Base-by-base conservation (phyloP, 2,329 filamentous ascomycete species). In the Penicillium sp. region DNA sequence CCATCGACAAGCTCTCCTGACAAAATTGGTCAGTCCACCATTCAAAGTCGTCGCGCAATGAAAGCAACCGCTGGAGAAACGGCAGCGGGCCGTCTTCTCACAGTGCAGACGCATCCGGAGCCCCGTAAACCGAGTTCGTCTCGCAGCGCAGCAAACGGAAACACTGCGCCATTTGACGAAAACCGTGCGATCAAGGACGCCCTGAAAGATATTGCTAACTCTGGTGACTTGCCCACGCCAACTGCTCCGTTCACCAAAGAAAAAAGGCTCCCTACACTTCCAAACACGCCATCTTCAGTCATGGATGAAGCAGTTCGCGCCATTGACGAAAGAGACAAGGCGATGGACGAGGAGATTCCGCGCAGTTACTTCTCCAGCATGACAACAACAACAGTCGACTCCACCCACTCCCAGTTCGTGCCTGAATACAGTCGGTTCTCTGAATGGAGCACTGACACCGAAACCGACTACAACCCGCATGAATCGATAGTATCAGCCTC, bases 271-370 rank as follows among this genome's bases (percentile, higher is more conserved):
- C 78, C 78, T 6, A 78, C 77, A 8, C 67, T 79, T 21, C 78
- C 78, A 9, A 79, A 79, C 59, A 76, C 76, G 6, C 78, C 77
- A 29, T 79, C 77, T 0, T 79, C 77, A 1, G 77, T 77, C 36
- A 72, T 77, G 69, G 74, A 78, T 23, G 74, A 77, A 56, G 74
- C 73, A 9, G 64, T 76, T 17, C 68, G 68, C 17, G 71, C 71
- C 19, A 67, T 76, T 29, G 71, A 76, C 29, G 68, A 68, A 19
- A 64, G 64, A 27, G 70, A 74, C 57, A 66, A 62, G 21, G 68
- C 65, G 13, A 62, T 75, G 27, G 71, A 75, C 38, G 62, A 65
- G 21, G 69, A 76, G 42, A 61, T 69, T 27, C 60, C 73, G 9
- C 69, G 65, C n/a, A 79, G 77, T 55, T 75, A 74, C 54, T 79